These are phyloP conservation scores for Verbena officinalis DNA, from an alignment of 257 asterid genomes.

Conservation along the genomic window DNA sequence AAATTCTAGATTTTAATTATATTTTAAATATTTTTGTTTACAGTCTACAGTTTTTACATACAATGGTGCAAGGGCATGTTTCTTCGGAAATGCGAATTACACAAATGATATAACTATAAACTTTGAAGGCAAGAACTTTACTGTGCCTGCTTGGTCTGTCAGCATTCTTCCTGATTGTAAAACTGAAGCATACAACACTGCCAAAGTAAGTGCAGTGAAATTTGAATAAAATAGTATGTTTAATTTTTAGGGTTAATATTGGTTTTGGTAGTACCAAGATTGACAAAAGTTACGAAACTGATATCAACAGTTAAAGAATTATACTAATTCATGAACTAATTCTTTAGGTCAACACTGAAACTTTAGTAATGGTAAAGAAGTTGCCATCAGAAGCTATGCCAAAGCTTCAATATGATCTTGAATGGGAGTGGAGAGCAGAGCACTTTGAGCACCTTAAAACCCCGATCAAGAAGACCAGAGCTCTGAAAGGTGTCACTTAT, in stretches of 20 bases:
- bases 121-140: constrained; percentile 40
- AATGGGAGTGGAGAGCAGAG: constrained; percentile 48
- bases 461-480: neutral
- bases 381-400: constrained; percentile 19
- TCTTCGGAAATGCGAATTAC: constrained; percentile 43
- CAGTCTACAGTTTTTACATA: constrained; percentile 39
- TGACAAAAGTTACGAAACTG: too few relatives aligned
- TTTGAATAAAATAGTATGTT: neutral
- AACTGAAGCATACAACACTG: constrained; percentile 46
- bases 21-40: too few relatives aligned
- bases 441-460: constrained; percentile 17
- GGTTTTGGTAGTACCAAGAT: too few relatives aligned
- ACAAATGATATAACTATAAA: constrained; percentile 18
- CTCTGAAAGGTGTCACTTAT: constrained; percentile 2
- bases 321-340: neutral
- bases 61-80: constrained; percentile 41
- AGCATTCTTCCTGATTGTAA: constrained; percentile 49
- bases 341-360: constrained; percentile 37
- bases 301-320: too few relatives aligned
- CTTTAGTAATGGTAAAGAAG: constrained; percentile 30
- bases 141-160: constrained; percentile 51
- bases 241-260: too few relatives aligned
- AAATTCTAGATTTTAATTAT: neutral
- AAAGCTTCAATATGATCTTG: constrained; percentile 14
- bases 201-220: constrained; percentile 27